Evolutionary conservation across 345 rosid species (phyloP).

Genomic region (Alliaria petiolata): DNA sequence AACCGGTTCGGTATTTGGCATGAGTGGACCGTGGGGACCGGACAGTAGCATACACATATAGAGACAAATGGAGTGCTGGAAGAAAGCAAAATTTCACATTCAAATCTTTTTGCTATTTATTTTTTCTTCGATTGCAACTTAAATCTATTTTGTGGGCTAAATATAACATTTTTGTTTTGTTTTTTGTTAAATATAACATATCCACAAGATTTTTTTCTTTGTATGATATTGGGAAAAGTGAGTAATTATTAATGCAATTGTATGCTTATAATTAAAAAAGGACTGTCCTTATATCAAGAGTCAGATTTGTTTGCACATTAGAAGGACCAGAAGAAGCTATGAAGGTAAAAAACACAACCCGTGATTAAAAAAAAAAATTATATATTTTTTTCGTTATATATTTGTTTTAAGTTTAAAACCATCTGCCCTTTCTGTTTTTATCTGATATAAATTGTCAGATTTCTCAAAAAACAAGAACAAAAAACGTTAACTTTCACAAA

Average conservation of each 20-base stretch:
- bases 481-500: conserved; percentile 30
- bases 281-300: conserved; percentile 15
- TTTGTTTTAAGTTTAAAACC: conserved; percentile 2
- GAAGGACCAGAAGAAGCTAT: conserved; percentile 22
- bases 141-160: neutral
- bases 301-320: conserved; percentile 31
- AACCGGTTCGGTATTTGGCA: conserved; percentile 35
- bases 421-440: neutral
- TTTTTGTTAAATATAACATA: conserved; percentile 19
- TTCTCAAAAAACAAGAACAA: conserved; percentile 2
- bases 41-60: conserved; percentile 19
- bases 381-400: neutral
- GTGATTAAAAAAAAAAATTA: conserved; percentile 14
- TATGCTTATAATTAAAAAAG: conserved; percentile 30
- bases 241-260: conserved; percentile 19
- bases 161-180: no score
- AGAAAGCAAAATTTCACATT: conserved; percentile 32
- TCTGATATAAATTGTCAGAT: conserved; percentile 17
- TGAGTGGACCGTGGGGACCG: conserved; percentile 36
- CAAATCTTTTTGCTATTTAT: neutral
- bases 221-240: conserved; percentile 16
- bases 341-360: conserved; percentile 31
- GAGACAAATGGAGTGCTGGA: conserved; percentile 28
- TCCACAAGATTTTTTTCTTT: conserved; percentile 1
- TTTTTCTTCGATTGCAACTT: neutral